Evolutionary conservation across 2,329 filamentous ascomycete genomes (phyloP).

Genomic region (Botrytis pseudocinerea): DNA sequence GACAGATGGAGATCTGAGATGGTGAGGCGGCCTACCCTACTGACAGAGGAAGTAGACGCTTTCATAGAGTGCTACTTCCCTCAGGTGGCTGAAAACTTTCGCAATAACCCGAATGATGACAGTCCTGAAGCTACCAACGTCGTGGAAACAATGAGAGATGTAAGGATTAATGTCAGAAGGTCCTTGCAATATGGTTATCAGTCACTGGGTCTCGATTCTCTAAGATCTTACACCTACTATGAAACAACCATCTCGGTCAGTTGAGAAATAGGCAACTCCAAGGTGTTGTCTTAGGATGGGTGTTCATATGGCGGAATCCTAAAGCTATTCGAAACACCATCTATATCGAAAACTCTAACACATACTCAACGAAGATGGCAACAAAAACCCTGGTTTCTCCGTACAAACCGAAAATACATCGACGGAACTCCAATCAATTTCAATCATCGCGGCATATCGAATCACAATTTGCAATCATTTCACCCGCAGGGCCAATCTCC

Average conservation of each 20-base stretch:
- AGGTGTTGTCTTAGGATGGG: neutral
- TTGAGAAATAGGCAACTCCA: neutral
- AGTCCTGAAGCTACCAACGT: neutral
- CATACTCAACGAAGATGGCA: neutral
- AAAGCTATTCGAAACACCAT: neutral
- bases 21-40: neutral
- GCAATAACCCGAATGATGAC: neutral
- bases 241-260: neutral
- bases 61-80: neutral
- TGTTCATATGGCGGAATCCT: neutral
- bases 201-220: neutral
- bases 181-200: neutral
- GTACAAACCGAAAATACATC: neutral
- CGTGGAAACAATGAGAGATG: neutral
- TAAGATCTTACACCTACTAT: neutral
- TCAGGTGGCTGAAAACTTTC: rapidly evolving
- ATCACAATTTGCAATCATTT: neutral
- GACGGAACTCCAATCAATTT: neutral
- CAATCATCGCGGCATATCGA: neutral
- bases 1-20: neutral
- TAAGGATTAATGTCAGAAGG: neutral
- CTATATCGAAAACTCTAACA: neutral
- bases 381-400: neutral
- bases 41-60: neutral
- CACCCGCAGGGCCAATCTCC: neutral